Conservation (phyloP, 2,329 filamentous ascomycete species). For the Pseudopyrenochaeta lycopersici region DNA sequence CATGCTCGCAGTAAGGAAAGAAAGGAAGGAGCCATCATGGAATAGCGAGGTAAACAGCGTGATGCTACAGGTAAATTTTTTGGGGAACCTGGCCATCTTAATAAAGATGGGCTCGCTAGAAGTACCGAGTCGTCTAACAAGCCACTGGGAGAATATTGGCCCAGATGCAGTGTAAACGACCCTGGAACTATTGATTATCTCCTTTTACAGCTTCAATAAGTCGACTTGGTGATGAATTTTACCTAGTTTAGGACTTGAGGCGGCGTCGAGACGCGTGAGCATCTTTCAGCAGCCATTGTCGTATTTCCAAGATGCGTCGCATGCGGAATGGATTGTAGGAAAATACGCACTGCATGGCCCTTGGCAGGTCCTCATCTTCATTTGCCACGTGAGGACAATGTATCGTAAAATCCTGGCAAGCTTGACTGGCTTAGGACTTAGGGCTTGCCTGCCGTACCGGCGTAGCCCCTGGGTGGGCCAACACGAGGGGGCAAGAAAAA, state of each 20-base stretch:
- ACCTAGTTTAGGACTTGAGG: conserved; percentile 26
- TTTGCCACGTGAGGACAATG: conserved; percentile 34
- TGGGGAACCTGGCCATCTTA: conserved; percentile 37
- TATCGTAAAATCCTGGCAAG: conserved; percentile 18
- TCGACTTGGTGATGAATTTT: conserved; percentile 5
- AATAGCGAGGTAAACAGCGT: conserved; percentile 24
- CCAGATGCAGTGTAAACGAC: conserved; percentile 36
- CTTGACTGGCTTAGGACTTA: conserved; percentile 11
- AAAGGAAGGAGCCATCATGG: conserved; percentile 37
- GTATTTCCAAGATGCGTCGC: conserved; percentile 19
- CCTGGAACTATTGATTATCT: conserved; percentile 43
- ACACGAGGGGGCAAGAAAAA: conserved; percentile 8
- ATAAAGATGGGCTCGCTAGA: conserved; percentile 44
- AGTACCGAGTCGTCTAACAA: conserved; percentile 33
- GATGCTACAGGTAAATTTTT: conserved; percentile 21
- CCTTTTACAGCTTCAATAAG: conserved; percentile 20
- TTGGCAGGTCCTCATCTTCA: conserved; percentile 30
- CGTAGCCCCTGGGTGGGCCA: conserved; percentile 16
- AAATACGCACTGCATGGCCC: conserved; percentile 25
- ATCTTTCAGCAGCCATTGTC: conserved; percentile 17
- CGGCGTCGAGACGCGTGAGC: conserved; percentile 16
- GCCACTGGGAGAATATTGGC: conserved; percentile 27
- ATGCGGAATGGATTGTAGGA: conserved; percentile 21
- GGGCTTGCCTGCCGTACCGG: conserved; percentile 12
- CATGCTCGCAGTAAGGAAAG: conserved; percentile 33